These are phyloP conservation scores for Alternaria angustiovoidea DNA, from an alignment of 2,329 filamentous ascomycete species.

Conservation along the genomic window DNA sequence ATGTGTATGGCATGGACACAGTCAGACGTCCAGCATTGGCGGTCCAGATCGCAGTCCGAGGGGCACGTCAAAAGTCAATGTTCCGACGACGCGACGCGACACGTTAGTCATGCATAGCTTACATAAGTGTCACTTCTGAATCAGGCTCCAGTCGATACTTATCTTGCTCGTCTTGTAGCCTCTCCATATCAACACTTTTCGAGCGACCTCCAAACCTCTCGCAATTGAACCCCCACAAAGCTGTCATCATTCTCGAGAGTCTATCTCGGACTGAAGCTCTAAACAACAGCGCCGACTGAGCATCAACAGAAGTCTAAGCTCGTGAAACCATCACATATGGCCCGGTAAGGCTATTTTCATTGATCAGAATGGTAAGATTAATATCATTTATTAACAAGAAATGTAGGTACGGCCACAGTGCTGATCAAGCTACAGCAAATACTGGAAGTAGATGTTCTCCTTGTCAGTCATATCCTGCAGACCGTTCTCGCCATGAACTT, in stretches of 20 bases:
- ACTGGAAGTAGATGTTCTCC: conserved; percentile 34
- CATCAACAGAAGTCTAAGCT: too few species aligned
- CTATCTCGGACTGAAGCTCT: neutral
- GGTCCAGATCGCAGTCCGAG: neutral
- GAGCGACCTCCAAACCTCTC: neutral
- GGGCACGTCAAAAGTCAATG: neutral
- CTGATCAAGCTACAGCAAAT: conserved; percentile 17
- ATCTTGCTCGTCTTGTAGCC: neutral
- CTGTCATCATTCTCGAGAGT: neutral
- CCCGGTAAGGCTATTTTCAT: neutral
- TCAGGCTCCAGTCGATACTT: neutral
- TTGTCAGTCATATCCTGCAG: conserved; percentile 35
- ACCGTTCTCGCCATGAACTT: conserved; percentile 33
- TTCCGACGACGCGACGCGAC: neutral
- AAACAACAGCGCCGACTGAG: neutral
- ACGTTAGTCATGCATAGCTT: neutral
- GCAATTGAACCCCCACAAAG: too few species aligned
- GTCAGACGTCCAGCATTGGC: neutral
- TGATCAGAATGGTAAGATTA: neutral
- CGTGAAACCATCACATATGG: neutral
- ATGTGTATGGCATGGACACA: neutral
- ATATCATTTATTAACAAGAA: neutral
- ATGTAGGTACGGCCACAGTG: neutral
- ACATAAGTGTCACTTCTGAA: neutral
- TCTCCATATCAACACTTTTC: neutral